These are phyloP conservation scores for Phytophthora sojae DNA, from an alignment of 352 stramenopile genomes.

Conservation along the genomic window DNA sequence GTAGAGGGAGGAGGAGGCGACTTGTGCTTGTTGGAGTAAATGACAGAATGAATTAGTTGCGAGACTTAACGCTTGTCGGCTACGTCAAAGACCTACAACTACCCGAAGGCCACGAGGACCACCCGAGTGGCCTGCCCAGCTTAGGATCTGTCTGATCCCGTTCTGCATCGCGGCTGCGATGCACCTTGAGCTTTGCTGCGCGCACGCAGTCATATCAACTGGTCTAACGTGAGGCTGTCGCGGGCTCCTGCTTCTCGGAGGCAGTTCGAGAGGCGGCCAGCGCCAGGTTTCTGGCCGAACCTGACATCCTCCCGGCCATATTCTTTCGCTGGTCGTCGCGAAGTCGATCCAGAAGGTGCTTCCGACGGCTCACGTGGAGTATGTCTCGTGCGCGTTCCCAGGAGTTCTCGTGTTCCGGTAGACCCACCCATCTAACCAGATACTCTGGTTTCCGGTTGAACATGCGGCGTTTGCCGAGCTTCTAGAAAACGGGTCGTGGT, in stretches of 20 bases:
- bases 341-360: background rate
- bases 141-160: background rate
- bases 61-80: background rate
- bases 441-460: background rate
- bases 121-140: background rate
- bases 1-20: background rate
- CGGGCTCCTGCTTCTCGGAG: background rate
- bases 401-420: background rate
- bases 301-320: background rate
- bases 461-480: background rate
- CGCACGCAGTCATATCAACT: too few species aligned
- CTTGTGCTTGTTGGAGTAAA: background rate
- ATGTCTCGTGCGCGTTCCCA: background rate
- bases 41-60: background rate
- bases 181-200: background rate
- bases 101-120: background rate
- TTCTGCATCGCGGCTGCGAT: conserved; percentile 12
- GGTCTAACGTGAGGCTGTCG: background rate
- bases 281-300: background rate
- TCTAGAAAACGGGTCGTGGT: background rate
- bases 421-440: background rate
- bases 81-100: background rate
- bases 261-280: background rate
- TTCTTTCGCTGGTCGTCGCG: background rate
- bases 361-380: background rate